Percentiles rank a stretch among this genome's conserved stretches.
Evolutionary conservation across 1,284 basidiomycete genomes (phyloP).

Genomic region (Rhodotorula sp.): DNA sequence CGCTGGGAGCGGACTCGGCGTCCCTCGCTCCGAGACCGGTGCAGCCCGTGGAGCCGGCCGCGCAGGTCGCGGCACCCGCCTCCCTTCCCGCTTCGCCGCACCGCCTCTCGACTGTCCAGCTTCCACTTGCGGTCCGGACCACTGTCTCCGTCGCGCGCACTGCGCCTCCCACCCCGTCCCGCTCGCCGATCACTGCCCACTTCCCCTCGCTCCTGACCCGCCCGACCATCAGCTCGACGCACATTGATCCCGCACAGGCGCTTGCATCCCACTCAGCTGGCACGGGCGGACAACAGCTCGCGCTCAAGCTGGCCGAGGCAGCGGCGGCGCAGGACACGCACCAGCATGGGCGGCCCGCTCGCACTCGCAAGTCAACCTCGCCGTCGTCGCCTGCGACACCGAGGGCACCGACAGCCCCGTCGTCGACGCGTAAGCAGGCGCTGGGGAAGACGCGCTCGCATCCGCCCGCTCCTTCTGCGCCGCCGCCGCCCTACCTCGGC

Average conservation of each 20-base stretch:
- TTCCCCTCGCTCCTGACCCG: not conserved
- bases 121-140: not conserved
- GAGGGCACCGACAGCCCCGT: not conserved
- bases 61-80: not conserved
- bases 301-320: not conserved
- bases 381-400: not conserved
- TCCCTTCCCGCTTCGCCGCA: not conserved
- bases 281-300: not conserved
- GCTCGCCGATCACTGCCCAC: not conserved
- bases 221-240: not conserved
- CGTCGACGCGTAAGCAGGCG: not conserved
- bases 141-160: not conserved
- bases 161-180: not conserved
- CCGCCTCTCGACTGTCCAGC: not conserved
- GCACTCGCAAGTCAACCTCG: not conserved
- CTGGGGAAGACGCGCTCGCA: constrained; percentile 5
- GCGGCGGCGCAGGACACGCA: not conserved
- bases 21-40: not conserved
- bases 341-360: not conserved
- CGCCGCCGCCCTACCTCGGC: not conserved
- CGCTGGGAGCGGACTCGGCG: not conserved
- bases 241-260: not conserved
- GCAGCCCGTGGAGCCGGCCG: not conserved
- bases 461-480: not conserved
- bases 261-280: not conserved